These are phyloP conservation scores for Ormosia emarginata DNA, from an alignment of 306 rosid genomes.

Conservation along the genomic window DNA sequence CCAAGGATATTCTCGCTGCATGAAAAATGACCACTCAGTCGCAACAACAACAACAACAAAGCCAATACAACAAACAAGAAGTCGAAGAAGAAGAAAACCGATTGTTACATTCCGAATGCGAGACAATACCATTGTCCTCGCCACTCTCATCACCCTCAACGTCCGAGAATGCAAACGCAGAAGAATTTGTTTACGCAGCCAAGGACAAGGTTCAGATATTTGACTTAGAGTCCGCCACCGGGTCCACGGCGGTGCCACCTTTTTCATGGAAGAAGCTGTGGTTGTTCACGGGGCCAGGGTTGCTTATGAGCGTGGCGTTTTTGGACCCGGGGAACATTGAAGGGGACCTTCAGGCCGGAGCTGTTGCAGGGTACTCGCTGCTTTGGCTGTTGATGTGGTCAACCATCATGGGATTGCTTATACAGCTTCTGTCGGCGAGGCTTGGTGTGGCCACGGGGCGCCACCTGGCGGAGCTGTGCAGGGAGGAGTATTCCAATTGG, in stretches of 20 bases:
- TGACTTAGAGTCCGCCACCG: constrained; percentile 18
- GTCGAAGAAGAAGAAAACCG: constrained; percentile 12
- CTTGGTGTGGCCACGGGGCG: constrained; percentile 69
- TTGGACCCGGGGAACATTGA: constrained; percentile 76
- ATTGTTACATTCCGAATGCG: constrained; percentile 19
- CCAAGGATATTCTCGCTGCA: neutral
- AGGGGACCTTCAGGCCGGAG: constrained; percentile 67
- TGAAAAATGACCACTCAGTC: constrained; percentile 32
- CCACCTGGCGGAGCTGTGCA: constrained; percentile 70
- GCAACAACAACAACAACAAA: neutral
- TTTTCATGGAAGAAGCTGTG: constrained; percentile 73
- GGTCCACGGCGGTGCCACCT: constrained; percentile 32
- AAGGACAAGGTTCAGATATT: constrained; percentile 45
- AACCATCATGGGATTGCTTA: constrained; percentile 56
- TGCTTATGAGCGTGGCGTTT: constrained; percentile 75
- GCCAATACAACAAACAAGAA: neutral
- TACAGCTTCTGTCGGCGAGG: constrained; percentile 68
- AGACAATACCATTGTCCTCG: constrained; percentile 30
- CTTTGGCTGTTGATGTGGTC: constrained; percentile 75
- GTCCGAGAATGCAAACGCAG: neutral
- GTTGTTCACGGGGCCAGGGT: constrained; percentile 76
- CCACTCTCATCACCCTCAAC: neutral
- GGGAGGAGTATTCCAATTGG: constrained; percentile 74
- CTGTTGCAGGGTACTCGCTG: constrained; percentile 66
- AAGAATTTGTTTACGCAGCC: constrained; percentile 22